A percentile compares a stretch with the other conserved stretches of the same genome.
Conservation (phyloP, 75 land plant species). For the Pinus tabuliformis region DNA sequence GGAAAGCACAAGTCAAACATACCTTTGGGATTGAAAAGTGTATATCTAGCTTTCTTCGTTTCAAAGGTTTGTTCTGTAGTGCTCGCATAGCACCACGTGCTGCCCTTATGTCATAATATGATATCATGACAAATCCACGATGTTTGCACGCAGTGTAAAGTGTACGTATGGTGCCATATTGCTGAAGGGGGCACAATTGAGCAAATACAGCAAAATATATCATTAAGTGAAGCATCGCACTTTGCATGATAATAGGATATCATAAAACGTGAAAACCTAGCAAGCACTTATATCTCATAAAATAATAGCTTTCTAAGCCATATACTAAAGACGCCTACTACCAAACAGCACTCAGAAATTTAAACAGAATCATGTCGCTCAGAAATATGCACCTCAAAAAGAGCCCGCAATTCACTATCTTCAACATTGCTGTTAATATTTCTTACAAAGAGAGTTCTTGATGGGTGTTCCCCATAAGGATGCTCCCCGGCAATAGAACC, state of each 20-base stretch:
- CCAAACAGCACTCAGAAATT: conserved; percentile 5
- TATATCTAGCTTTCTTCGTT: conserved; percentile 77
- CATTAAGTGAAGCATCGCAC: not conserved
- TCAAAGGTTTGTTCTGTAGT: conserved; percentile 74
- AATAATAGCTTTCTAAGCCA: not conserved
- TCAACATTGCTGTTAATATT: conserved; percentile 87
- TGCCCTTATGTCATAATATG: conserved; percentile 91
- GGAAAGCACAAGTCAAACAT: not conserved
- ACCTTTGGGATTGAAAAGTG: conserved; percentile 95
- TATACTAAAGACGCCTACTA: not conserved
- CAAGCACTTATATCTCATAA: not conserved
- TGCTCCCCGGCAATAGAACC: conserved; percentile 63
- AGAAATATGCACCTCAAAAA: conserved; percentile 64
- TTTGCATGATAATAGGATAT: not conserved
- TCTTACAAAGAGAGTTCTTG: conserved; percentile 84
- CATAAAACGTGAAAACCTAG: not conserved
- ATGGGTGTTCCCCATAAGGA: conserved; percentile 80
- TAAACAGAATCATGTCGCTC: not conserved
- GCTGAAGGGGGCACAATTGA: conserved; percentile 33
- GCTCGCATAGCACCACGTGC: conserved; percentile 89
- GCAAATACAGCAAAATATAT: conserved; percentile 9
- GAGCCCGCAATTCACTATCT: conserved; percentile 65
- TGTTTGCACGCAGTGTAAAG: conserved; percentile 92
- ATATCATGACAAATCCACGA: conserved; percentile 94
- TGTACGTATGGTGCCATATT: conserved; percentile 83